Evolutionary conservation across 148 eudicot species (phyloP).

Genomic region (Fagopyrum homotropicum): DNA sequence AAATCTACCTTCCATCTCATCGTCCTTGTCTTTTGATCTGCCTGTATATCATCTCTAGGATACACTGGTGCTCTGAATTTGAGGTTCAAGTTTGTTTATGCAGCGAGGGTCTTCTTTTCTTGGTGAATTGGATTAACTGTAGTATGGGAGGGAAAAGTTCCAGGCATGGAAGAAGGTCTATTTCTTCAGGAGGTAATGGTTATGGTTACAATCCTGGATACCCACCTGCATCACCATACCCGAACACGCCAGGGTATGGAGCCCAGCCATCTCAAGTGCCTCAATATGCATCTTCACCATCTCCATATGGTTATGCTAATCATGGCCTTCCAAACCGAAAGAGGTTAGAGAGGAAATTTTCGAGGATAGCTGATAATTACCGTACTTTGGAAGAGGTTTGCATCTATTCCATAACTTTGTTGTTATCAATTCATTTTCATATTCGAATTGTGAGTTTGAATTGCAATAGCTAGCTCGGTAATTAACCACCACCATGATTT

Average conservation of each 20-base stretch:
- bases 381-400: slow-evolving; percentile 20
- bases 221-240: slow-evolving; percentile 13
- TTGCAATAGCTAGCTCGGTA: not conserved
- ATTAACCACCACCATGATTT: not conserved
- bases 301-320: slow-evolving; percentile 5
- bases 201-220: slow-evolving; percentile 14
- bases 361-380: slow-evolving; percentile 25
- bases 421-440: not conserved
- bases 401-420: not conserved
- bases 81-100: not conserved
- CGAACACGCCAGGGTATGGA: not conserved
- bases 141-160: slow-evolving; percentile 22
- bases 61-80: not conserved
- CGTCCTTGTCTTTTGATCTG: not conserved
- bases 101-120: not conserved
- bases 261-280: slow-evolving; percentile 14
- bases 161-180: slow-evolving; percentile 13
- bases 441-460: not conserved
- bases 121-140: not conserved
- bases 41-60: not conserved
- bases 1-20: not conserved
- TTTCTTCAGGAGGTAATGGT: not conserved
- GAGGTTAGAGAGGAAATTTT: slow-evolving; percentile 21
- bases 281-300: slow-evolving; percentile 13
- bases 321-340: not conserved